Evolutionary conservation across 106 monocot genomes (phyloP).

Genomic region (Apostasia shenzhenica): DNA sequence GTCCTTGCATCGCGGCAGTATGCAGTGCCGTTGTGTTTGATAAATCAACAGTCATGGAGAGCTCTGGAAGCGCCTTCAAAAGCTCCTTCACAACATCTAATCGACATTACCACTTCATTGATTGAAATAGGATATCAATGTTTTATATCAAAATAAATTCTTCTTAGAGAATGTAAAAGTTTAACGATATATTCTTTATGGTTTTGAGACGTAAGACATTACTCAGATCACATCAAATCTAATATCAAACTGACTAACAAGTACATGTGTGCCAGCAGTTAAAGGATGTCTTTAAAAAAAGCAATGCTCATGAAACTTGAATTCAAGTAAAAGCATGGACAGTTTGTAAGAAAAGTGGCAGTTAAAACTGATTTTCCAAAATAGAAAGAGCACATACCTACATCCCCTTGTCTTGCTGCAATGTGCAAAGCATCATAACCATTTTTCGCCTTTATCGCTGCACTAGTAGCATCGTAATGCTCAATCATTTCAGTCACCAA

Average conservation of each 20-base stretch:
- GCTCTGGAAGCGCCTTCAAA: conserved; percentile 1
- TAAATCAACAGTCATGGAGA: conserved; percentile 7
- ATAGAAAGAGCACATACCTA: conserved; percentile 34
- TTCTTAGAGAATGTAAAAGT: too few relatives aligned
- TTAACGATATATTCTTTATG: too few relatives aligned
- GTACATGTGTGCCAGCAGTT: too few relatives aligned
- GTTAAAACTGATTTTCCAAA: too few relatives aligned
- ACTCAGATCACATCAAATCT: too few relatives aligned
- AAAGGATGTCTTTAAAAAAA: too few relatives aligned
- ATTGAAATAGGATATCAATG: not conserved
- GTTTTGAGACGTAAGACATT: too few relatives aligned
- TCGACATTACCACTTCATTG: conserved; percentile 6
- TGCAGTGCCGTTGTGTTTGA: conserved; percentile 10
- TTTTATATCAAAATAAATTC: too few relatives aligned
- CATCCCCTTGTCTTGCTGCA: conserved; percentile 91
- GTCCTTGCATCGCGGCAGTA: conserved; percentile 6
- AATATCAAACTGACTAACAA: too few relatives aligned
- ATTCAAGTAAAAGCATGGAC: too few relatives aligned
- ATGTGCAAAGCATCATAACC: conserved; percentile 94
- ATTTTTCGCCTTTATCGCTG: conserved; percentile 75
- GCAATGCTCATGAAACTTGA: too few relatives aligned
- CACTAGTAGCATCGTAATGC: conserved; percentile 42
- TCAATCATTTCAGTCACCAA: conserved; percentile 67
- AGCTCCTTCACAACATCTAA: conserved; percentile 11
- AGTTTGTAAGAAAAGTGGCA: too few relatives aligned